Conservation (phyloP, 2,329 filamentous ascomycete genomes). For the Phyllachora maydis region DNA sequence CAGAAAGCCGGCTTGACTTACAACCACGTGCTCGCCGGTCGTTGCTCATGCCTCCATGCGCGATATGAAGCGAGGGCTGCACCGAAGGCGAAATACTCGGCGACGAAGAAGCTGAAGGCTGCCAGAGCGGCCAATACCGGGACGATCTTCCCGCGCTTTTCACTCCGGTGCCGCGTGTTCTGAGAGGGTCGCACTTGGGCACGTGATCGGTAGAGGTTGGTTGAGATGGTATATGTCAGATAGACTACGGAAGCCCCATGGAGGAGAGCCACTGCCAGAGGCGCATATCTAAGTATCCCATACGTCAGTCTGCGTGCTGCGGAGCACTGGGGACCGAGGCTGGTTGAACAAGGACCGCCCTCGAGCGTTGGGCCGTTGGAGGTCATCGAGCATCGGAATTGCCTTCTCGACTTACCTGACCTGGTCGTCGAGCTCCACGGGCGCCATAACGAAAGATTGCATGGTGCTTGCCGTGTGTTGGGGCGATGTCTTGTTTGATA, state of each 20-base stretch:
- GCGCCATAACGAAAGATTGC: too few species aligned
- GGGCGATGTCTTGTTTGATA: too few species aligned
- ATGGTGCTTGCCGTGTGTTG: too few species aligned
- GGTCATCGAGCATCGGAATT: too few species aligned
- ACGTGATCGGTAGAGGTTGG: conserved; percentile 14
- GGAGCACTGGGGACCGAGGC: too few species aligned
- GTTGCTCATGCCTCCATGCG: conserved; percentile 16
- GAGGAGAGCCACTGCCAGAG: conserved; percentile 9
- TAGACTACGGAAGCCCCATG: conserved; percentile 11
- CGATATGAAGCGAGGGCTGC: conserved; percentile 15
- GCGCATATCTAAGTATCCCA: conserved; percentile 14
- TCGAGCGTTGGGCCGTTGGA: too few species aligned
- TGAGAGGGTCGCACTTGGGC: conserved; percentile 13
- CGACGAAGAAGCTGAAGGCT: conserved; percentile 9
- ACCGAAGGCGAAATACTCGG: conserved; percentile 9
- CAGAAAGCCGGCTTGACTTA: conserved; percentile 6
- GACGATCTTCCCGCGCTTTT: conserved; percentile 11
- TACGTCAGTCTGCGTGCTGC: too few species aligned
- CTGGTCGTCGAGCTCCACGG: too few species aligned
- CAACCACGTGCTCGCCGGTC: conserved; percentile 10
- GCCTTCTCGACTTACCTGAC: too few species aligned
- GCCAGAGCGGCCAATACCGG: conserved; percentile 14
- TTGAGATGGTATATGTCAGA: conserved; percentile 11
- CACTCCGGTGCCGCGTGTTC: conserved; percentile 13
- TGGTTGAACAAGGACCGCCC: too few species aligned